phyloP scores from a whole-genome alignment of 1,284 basidiomycete genomes.

The Apiotrichum montevideense region DNA sequence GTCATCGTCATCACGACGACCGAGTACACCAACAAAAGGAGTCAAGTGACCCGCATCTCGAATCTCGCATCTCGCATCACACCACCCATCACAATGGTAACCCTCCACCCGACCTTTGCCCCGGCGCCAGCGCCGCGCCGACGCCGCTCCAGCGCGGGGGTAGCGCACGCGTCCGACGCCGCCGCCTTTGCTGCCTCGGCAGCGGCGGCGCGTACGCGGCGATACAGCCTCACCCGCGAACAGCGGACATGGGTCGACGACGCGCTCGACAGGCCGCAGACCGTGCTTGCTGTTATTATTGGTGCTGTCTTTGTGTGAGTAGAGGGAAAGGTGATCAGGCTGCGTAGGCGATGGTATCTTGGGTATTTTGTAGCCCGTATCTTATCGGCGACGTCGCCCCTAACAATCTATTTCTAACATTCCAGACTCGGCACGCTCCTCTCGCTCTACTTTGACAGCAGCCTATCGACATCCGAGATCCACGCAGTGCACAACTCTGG shows the following conservation, averaged over 20 bases:
- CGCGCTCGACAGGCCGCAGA: conserved; percentile 12
- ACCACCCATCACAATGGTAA: neutral
- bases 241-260: neutral
- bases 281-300: conserved; percentile 14
- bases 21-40: too few species aligned
- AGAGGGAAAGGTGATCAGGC: neutral
- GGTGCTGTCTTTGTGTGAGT: conserved; percentile 26
- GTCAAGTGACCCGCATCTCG: too few species aligned
- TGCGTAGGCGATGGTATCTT: neutral
- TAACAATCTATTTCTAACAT: neutral
- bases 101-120: neutral
- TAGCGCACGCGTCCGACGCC: conserved; percentile 1
- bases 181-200: conserved; percentile 3
- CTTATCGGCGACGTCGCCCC: neutral
- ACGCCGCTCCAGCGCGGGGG: conserved; percentile 4
- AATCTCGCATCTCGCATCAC: too few species aligned
- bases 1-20: too few species aligned
- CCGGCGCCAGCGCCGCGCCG: conserved; percentile 4
- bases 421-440: conserved; percentile 32
- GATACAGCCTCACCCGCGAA: neutral
- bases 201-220: neutral
- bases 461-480: conserved; percentile 22
- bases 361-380: neutral
- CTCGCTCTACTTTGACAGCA: conserved; percentile 59
- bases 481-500: conserved; percentile 52